Base-by-base conservation (phyloP, 225 moss, liverwort and hornwort species). In the Physcomitrium patens region DNA sequence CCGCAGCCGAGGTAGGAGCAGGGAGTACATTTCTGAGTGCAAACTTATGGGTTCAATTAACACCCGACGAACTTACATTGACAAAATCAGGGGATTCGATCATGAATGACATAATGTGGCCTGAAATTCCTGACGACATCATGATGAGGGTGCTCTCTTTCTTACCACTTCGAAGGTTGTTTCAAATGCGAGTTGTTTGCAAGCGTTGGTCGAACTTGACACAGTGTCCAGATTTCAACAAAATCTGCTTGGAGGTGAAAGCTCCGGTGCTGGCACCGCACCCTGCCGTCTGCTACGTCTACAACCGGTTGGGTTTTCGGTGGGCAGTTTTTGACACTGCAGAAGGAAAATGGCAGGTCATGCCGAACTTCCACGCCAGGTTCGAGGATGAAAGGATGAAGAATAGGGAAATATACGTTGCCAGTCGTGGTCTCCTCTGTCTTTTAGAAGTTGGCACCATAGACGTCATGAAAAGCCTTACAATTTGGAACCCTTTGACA, bases 401-500 rank as follows among this genome's bases (percentile, higher is more conserved):
- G 23, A 86, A 81, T 64, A 42, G 58, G 6, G 83, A 86, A 19
- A 79, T 87, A 20, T 84, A 82, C 56, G 18, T 70, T 4, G 76
- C 84, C 12, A 84, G 79, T 24, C 71, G 60, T 9, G 87, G 87
- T 23, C 79, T 87, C 31, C 71, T 82, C 2, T 87, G 87, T 67
- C 60, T 87, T 48, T 76, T 81, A 2, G 81, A 81, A 59, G 67
- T 81, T 0, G 74, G 77, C 24, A 44, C 64, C 63, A 23, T 77
- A 13, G 77, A 76, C 52, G 20, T 76, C 24, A 68, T 84, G 42
- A 59, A 77, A 10, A 70, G 60, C 49, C 70, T 87, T 17, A 78
- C 84, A 0, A 58, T 87, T 10, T 87, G 87, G 84, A 87, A 87
- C 44, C 87, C 87, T 7, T 18, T 87, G 12, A 87, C 79, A 7